Evolutionary conservation across 1,139 yeast genomes (phyloP).

Genomic region (Taiozyma sp.): DNA sequence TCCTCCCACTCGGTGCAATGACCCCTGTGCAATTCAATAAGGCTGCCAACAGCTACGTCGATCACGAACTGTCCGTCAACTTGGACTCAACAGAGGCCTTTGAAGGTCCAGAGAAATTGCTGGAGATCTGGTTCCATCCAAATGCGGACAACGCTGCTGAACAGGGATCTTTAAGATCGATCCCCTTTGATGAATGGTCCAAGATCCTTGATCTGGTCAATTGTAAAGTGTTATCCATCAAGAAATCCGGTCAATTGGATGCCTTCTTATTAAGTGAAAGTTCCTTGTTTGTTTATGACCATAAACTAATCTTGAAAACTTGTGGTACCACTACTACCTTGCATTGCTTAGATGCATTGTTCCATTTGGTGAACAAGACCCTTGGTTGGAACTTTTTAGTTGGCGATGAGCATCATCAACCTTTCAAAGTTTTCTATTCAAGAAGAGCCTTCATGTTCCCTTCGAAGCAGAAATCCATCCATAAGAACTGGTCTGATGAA

Average conservation of each 20-base stretch:
- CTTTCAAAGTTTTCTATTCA: slow-evolving; percentile 78
- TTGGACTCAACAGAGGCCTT: slow-evolving; percentile 88
- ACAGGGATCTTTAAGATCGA: slow-evolving; percentile 48
- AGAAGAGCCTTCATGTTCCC: slow-evolving; percentile 94
- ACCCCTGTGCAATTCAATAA: slow-evolving; percentile 21
- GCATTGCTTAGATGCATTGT: slow-evolving; percentile 63
- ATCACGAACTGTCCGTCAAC: slow-evolving; percentile 71
- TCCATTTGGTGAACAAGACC: slow-evolving; percentile 41
- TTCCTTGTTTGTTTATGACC: slow-evolving; percentile 82
- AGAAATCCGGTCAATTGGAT: slow-evolving; percentile 60
- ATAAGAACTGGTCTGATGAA: slow-evolving; percentile 81
- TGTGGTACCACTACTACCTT: slow-evolving; percentile 96
- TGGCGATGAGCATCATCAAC: slow-evolving; percentile 24
- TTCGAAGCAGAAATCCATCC: slow-evolving; percentile 73
- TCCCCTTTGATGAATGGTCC: slow-evolving; percentile 68
- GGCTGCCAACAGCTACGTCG: slow-evolving; percentile 45
- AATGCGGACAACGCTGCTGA: slow-evolving; percentile 26
- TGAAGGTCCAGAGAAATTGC: slow-evolving; percentile 94
- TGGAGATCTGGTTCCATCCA: slow-evolving; percentile 87
- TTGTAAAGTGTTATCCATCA: slow-evolving; percentile 83
- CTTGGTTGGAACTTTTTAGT: slow-evolving; percentile 30
- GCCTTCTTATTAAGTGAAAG: slow-evolving; percentile 88
- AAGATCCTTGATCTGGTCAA: slow-evolving; percentile 71
- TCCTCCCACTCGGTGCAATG: slow-evolving; percentile 18
- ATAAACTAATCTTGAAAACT: slow-evolving; percentile 82